Percentiles rank a stretch among this genome's conserved stretches.
Evolutionary conservation across 208 protist genomes (phyloP).

Genomic region (Trypanosoma scelopori): DNA sequence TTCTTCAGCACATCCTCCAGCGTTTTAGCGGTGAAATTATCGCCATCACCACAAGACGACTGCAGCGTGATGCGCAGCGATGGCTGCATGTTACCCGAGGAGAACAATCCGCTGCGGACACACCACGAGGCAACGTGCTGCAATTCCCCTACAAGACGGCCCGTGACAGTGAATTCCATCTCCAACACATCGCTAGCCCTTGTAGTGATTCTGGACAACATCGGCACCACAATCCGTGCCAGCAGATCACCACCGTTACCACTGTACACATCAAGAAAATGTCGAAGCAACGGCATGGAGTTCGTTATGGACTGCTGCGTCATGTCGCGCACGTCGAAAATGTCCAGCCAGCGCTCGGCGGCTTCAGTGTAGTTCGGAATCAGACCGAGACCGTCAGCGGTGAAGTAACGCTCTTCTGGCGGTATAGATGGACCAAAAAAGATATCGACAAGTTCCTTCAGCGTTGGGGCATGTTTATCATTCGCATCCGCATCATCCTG

Average conservation of each 20-base stretch:
- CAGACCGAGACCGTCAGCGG: slow-evolving; percentile 56
- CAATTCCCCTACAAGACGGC: slow-evolving; percentile 44
- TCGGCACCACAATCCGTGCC: slow-evolving; percentile 40
- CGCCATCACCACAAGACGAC: slow-evolving; percentile 3
- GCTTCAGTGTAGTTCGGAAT: slow-evolving; percentile 42
- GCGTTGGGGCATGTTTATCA: slow-evolving; percentile 2
- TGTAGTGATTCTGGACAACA: slow-evolving; percentile 38
- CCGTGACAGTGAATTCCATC: slow-evolving; percentile 72
- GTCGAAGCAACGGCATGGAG: slow-evolving; percentile 35
- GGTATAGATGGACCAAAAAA: slow-evolving; percentile 27
- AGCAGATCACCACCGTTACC: slow-evolving; percentile 44
- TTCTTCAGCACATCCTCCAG: slow-evolving; percentile 90
- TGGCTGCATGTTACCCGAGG: slow-evolving; percentile 33
- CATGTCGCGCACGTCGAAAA: slow-evolving; percentile 23
- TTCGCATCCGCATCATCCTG: not conserved
- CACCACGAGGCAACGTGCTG: slow-evolving; percentile 68
- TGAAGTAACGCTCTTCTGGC: slow-evolving; percentile 29
- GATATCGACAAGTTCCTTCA: slow-evolving; percentile 21
- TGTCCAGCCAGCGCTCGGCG: slow-evolving; percentile 7
- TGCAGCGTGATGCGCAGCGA: slow-evolving; percentile 51
- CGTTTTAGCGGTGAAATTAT: slow-evolving; percentile 4
- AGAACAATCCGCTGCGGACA: slow-evolving; percentile 46
- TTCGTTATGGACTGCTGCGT: slow-evolving; percentile 23
- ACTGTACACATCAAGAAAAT: slow-evolving; percentile 45
- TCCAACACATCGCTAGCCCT: slow-evolving; percentile 43